Percentiles rank a stretch among this genome's conserved stretches.
Evolutionary conservation across 2,329 filamentous ascomycete genomes (phyloP).

Genomic region (Pseudocercospora cruenta): DNA sequence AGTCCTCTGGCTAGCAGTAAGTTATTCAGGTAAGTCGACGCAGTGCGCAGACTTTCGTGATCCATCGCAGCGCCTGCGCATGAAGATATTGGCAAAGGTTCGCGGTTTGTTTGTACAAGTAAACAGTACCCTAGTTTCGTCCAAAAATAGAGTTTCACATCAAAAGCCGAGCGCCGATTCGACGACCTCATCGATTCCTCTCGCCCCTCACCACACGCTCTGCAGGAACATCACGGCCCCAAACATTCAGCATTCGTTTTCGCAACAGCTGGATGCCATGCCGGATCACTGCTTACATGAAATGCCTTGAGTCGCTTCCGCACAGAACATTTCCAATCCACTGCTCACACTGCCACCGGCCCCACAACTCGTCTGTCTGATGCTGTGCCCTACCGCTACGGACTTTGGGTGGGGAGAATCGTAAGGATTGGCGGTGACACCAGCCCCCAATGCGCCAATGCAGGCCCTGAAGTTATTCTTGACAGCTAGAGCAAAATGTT

Average conservation of each 20-base stretch:
- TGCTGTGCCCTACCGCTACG: conserved; percentile 5
- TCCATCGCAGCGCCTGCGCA: conserved; percentile 41
- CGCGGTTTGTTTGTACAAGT: not conserved
- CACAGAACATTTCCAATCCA: not conserved
- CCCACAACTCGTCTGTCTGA: not conserved
- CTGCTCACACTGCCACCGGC: conserved; percentile 1
- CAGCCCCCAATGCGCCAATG: conserved; percentile 9
- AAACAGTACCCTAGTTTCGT: not conserved
- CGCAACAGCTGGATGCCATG: not conserved
- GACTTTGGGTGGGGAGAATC: conserved; percentile 2
- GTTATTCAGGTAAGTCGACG: conserved; percentile 68
- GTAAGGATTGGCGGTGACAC: conserved; percentile 9
- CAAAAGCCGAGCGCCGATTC: not conserved
- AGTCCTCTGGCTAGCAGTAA: conserved; percentile 66
- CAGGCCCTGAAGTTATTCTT: conserved; percentile 7
- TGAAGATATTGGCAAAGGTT: not conserved
- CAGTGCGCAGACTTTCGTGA: conserved; percentile 60
- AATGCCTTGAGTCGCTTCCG: not conserved
- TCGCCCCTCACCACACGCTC: conserved; percentile 6
- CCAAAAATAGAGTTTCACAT: not conserved
- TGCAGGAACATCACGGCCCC: not conserved
- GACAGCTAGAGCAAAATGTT: conserved; percentile 9
- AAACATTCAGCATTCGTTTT: not conserved
- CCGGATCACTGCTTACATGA: not conserved
- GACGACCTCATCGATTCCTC: not conserved